phyloP scores from a whole-genome alignment of 163 green algal species.

The Coccomyxa subellipsoidea region DNA sequence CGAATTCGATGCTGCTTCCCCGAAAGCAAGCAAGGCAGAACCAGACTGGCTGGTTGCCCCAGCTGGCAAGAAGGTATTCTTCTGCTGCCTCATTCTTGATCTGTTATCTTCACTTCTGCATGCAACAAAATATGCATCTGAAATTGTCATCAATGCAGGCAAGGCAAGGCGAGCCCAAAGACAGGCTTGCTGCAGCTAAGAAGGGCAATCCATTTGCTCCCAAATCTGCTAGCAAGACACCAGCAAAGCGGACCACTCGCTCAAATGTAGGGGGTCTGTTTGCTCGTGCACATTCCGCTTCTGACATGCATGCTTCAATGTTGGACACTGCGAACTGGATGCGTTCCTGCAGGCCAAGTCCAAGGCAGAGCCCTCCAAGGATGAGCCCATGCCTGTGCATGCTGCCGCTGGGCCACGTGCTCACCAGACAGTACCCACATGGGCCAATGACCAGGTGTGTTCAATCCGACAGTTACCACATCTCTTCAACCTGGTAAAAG shows the following conservation, averaged over 20 bases:
- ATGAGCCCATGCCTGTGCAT: neutral
- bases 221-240: neutral
- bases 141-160: neutral
- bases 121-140: neutral
- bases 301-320: no score
- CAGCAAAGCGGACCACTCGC: neutral
- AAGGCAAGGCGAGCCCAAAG: no score
- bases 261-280: neutral
- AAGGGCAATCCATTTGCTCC: no score
- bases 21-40: neutral
- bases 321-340: neutral
- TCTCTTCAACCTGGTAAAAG: no score
- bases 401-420: no score
- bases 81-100: neutral
- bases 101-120: neutral
- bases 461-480: neutral
- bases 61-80: neutral
- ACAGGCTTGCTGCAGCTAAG: no score
- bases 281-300: no score
- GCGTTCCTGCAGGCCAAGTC: neutral
- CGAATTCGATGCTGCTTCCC: neutral
- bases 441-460: no score
- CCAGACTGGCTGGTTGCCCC: neutral
- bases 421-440: no score
- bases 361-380: neutral